Evolutionary conservation across 768 basidiomycete species (phyloP).

Genomic region (Lentinula edodes): DNA sequence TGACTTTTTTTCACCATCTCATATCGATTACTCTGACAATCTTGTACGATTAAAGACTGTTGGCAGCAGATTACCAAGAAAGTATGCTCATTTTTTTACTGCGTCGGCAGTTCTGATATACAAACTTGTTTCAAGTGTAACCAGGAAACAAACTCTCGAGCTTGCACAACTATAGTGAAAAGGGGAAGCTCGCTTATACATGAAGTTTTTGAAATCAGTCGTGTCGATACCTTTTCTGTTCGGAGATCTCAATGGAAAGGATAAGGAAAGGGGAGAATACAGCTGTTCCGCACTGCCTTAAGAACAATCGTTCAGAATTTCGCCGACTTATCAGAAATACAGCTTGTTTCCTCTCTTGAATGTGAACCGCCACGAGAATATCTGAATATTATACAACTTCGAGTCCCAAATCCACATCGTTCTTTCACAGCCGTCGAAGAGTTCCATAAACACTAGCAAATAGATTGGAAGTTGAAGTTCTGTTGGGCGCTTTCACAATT

Average conservation of each 20-base stretch:
- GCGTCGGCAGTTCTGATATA: too few relatives aligned
- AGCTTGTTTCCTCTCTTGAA: neutral
- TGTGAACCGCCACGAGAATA: neutral
- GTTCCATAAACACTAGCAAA: neutral
- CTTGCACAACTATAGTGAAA: too few relatives aligned
- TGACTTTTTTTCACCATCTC: slow-evolving; percentile 11
- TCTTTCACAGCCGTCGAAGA: neutral
- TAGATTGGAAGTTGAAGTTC: neutral
- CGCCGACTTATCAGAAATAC: neutral
- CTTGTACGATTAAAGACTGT: slow-evolving; percentile 28
- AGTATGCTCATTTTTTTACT: slow-evolving; percentile 28
- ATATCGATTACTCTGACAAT: neutral
- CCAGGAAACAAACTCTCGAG: neutral
- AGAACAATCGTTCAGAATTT: neutral
- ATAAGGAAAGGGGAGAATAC: neutral
- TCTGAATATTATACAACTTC: neutral
- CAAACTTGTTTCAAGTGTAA: neutral
- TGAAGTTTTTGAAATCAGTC: too few relatives aligned
- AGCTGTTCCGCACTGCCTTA: neutral
- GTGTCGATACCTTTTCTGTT: too few relatives aligned
- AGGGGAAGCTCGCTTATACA: too few relatives aligned
- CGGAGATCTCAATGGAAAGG: too few relatives aligned
- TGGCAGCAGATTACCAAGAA: slow-evolving; percentile 66
- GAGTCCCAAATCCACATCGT: neutral
- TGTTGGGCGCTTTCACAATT: neutral